These are phyloP conservation scores for Halenospora varia DNA, from an alignment of 495 filamentous ascomycete genomes.

Conservation along the genomic window DNA sequence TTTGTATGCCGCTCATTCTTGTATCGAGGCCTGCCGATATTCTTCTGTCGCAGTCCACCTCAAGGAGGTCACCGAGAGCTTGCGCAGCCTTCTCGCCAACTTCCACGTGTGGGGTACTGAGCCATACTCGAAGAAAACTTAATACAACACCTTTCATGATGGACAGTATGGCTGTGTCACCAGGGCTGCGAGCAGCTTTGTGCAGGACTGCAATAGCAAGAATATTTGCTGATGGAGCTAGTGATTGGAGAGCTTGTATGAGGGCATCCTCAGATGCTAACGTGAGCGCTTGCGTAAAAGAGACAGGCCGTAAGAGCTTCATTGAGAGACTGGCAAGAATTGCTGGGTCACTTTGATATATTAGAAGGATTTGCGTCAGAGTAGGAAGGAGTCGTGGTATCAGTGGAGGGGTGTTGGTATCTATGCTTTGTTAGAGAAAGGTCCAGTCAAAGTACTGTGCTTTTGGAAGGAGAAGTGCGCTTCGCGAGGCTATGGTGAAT, in stretches of 20 bases:
- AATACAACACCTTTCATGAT: conserved; percentile 57
- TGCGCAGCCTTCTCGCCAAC: conserved; percentile 66
- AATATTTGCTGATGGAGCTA: conserved; percentile 61
- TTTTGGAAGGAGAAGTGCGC: too few relatives aligned
- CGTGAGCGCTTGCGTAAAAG: conserved; percentile 46
- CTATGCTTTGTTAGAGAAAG: too few relatives aligned
- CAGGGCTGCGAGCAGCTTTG: conserved; percentile 59
- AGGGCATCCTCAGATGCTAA: conserved; percentile 50
- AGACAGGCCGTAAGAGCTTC: conserved; percentile 48
- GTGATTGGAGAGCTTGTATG: conserved; percentile 51
- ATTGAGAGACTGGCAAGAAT: conserved; percentile 44
- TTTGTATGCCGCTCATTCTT: conserved; percentile 32
- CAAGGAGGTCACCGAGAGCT: conserved; percentile 65
- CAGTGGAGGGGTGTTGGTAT: conserved; percentile 29
- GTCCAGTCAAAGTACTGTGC: too few relatives aligned
- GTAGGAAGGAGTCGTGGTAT: conserved; percentile 45
- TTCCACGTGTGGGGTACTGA: conserved; percentile 64
- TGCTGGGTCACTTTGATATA: conserved; percentile 46
- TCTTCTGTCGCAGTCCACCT: conserved; percentile 56
- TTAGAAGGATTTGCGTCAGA: conserved; percentile 43
- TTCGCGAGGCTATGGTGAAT: too few relatives aligned
- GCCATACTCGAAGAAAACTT: conserved; percentile 65
- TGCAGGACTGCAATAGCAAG: conserved; percentile 66
- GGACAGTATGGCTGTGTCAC: conserved; percentile 65
- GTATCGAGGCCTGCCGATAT: conserved; percentile 35